Percentiles rank a stretch among this genome's conserved stretches.
These are phyloP conservation scores for Capillidium rhysosporum DNA, from an alignment of 371 early-diverging fungal genomes.

Conservation along the genomic window DNA sequence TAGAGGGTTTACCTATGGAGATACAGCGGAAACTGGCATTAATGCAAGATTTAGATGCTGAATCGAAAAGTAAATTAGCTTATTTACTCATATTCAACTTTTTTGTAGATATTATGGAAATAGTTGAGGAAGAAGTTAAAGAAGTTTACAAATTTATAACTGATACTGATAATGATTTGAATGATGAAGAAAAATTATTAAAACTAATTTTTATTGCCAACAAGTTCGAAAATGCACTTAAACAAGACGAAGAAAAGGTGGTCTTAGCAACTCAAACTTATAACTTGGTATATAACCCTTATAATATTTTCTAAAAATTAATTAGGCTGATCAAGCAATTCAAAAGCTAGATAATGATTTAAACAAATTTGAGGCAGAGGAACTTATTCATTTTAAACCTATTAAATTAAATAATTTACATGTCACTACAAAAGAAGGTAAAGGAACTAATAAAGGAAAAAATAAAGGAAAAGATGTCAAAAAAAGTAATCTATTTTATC, in stretches of 20 bases:
- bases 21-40: conserved; percentile 74
- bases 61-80: conserved; percentile 38
- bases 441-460: no score
- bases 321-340: conserved; percentile 72
- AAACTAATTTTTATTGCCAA: conserved; percentile 33
- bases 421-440: not conserved
- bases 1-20: conserved; percentile 81
- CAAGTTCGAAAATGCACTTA: conserved; percentile 42
- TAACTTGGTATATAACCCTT: conserved; percentile 50
- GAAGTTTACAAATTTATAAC: conserved; percentile 31
- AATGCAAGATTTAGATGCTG: conserved; percentile 77
- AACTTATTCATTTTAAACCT: conserved; percentile 37
- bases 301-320: not conserved
- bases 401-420: conserved; percentile 11
- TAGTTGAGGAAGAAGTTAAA: conserved; percentile 35
- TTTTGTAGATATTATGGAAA: not conserved
- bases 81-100: not conserved
- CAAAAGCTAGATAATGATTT: conserved; percentile 78
- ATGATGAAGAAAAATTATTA: conserved; percentile 30
- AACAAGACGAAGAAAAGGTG: conserved; percentile 82
- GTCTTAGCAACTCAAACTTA: conserved; percentile 77
- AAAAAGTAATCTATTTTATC: not conserved
- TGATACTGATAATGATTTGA: conserved; percentile 20
- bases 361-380: conserved; percentile 72
- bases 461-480: not conserved